These are phyloP conservation scores for Heterobasidion irregulare DNA, from an alignment of 1,284 basidiomycete species.

Conservation along the genomic window DNA sequence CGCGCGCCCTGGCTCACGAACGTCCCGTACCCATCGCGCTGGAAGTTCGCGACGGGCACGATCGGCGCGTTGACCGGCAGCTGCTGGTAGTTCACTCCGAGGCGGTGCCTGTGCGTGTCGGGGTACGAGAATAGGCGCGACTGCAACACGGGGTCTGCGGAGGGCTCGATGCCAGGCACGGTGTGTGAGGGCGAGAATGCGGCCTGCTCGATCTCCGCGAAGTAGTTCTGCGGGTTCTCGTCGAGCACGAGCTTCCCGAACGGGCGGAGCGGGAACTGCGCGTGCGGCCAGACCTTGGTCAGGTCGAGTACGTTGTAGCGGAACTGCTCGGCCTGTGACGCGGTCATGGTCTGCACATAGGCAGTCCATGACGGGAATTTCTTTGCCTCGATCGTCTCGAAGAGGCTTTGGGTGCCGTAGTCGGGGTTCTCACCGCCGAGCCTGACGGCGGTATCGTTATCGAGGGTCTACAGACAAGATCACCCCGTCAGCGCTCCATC, in stretches of 20 bases:
- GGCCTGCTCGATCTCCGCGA: slow-evolving; percentile 79
- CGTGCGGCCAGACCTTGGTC: slow-evolving; percentile 86
- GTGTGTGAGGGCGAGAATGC: slow-evolving; percentile 86
- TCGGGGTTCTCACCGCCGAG: slow-evolving; percentile 76
- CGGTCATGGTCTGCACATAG: slow-evolving; percentile 84
- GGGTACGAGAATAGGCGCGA: slow-evolving; percentile 93
- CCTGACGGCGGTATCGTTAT: slow-evolving; percentile 42
- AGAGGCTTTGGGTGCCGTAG: slow-evolving; percentile 70
- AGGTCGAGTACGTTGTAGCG: slow-evolving; percentile 86
- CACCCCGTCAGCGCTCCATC: background rate
- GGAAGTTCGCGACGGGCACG: slow-evolving; percentile 78
- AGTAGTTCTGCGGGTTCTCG: slow-evolving; percentile 82
- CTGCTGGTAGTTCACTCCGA: slow-evolving; percentile 83
- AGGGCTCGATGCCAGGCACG: slow-evolving; percentile 83
- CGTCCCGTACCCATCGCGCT: slow-evolving; percentile 62
- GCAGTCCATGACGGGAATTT: slow-evolving; percentile 78
- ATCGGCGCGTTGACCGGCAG: slow-evolving; percentile 84
- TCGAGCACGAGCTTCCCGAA: slow-evolving; percentile 84
- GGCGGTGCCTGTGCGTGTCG: slow-evolving; percentile 86
- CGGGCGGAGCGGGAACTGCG: slow-evolving; percentile 78
- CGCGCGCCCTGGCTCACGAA: slow-evolving; percentile 76
- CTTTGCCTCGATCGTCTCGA: slow-evolving; percentile 72
- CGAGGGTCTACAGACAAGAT: slow-evolving; percentile 42
- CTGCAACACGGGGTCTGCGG: slow-evolving; percentile 87
- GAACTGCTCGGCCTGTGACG: slow-evolving; percentile 84